phyloP scores from a whole-genome alignment of 2,329 filamentous ascomycete species.

The Colletotrichum tropicale region DNA sequence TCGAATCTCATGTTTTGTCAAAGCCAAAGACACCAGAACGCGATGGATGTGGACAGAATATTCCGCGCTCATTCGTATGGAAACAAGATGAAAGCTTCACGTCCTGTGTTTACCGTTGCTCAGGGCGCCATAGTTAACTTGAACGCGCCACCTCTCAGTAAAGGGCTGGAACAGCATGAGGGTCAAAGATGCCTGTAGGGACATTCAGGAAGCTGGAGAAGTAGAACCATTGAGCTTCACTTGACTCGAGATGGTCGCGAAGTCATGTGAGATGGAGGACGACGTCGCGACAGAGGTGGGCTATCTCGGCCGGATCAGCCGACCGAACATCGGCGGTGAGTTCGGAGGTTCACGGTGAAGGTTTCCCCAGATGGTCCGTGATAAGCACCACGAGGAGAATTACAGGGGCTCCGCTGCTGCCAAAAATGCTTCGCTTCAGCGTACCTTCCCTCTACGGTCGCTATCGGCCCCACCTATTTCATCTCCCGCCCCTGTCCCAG shows the following conservation, averaged over 20 bases:
- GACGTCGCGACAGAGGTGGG: neutral
- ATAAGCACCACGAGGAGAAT: neutral
- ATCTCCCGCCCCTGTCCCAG: neutral
- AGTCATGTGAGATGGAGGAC: neutral
- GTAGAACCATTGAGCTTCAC: neutral
- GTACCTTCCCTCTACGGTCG: neutral
- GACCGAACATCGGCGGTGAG: neutral
- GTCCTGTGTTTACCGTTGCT: neutral
- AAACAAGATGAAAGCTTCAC: neutral
- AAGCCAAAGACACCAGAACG: neutral
- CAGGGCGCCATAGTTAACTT: neutral
- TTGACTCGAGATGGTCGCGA: neutral
- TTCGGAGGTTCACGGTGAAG: neutral
- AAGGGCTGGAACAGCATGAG: neutral
- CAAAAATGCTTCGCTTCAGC: neutral
- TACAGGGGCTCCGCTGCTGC: neutral
- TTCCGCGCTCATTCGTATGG: fast-evolving
- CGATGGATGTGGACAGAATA: fast-evolving
- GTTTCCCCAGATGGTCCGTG: neutral
- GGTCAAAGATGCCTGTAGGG: neutral
- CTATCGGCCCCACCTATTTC: conserved; percentile 1
- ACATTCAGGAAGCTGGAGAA: neutral
- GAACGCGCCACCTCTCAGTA: neutral
- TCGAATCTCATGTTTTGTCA: neutral
- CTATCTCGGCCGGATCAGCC: conserved; percentile 5